Base-by-base conservation (phyloP, 2,329 filamentous ascomycete species). In the Claviceps sp. region DNA sequence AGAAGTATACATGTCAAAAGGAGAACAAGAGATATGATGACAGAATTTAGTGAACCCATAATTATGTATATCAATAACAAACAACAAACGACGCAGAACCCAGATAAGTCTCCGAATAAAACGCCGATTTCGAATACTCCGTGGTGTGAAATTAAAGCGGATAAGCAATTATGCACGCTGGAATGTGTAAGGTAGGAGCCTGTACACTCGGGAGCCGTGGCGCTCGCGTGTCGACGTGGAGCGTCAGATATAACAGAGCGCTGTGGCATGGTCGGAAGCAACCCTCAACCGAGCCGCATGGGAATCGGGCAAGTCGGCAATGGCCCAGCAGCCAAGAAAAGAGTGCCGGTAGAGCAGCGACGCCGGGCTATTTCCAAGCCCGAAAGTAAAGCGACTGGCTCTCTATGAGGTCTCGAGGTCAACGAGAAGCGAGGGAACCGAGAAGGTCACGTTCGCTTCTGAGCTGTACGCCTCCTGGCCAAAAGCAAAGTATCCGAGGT, bases 401-500 rank as follows among this genome's bases (percentile, higher is more conserved):
- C 20, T 54, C 51, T 16, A 50, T 42, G 48, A 49, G 6, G 42
- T 49, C 43, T 55, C 45, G 5, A 55, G 8, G 30, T 55, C 49
- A 3, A 55, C 30, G 1, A 43, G 18, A 7, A 55, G 49, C 20
- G 26, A 4, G 13, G 54, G 49, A 38, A 55, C 54, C 14, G 54
- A 49, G 55, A 79, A 76, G 1, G 76, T 79, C 49, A 77, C 74
- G 41, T 69, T 70, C 4, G 60, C 57, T 24, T 59, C 52, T 7
- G 70, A 64, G 5, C 63, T 70, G 61, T 73, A 74, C 0, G 74
- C 67, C 59, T 79, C 76, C 14, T 72, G 71, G 22, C 76, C 76
- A 55, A 79, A 73, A 46, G 67, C 67, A 57, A 78, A 64, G 55
- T 76, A 74, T 20, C 75, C 76, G 18, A 79, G 60, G 59, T 76